Evolutionary conservation across 768 basidiomycete species (phyloP), one percentile per base, ranked within the genome.

Genomic region (Termitomyces sp.): DNA sequence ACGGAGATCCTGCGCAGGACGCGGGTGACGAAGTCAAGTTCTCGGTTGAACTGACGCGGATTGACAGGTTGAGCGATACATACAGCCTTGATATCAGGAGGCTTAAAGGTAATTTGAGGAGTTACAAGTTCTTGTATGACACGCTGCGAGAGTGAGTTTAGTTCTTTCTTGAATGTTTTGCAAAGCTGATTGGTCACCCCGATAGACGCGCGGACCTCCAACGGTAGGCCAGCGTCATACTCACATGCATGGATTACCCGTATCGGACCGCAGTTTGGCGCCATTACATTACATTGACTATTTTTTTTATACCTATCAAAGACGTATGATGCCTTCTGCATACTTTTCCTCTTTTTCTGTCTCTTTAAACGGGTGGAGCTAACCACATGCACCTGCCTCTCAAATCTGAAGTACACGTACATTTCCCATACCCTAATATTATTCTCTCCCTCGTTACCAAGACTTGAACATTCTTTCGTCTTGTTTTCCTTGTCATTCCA

Each of bases 21-120:
- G 82, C 83, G 19, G 93, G 93, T 30, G 96, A 96, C 63, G 97
- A 98, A 83, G 93, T 99, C 62, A 84, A 91, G 62, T 98, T 98
- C 77, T 91, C 85, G 12, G 88, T 98, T 58, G 97, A 99, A 74
- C 72, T 99, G 59, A 98, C 96, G 45, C 76, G 90, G 63, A 77
- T 99, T 64, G 88, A 92, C 69, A 83, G 93, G 59, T 77, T 98
- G 64, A 90, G 87, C 61, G 91, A 92, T 66, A 90, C 94, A 44
- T 95, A 88, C 70, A 88, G 88, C 70, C 77, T 98, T 63, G 95
- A 98, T 71, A 87, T 98, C 66, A 83, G 95, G 64, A 74, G 97
- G 60, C 68, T 98, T 65, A 94, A 96, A 70, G 97, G 97, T 28
- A 90, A 91, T 67, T 74, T 96, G 67, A 82, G 90, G 73, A 92